Base-by-base conservation (phyloP, 139 green algal species). In the Tetradesmus lagerheimii region DNA sequence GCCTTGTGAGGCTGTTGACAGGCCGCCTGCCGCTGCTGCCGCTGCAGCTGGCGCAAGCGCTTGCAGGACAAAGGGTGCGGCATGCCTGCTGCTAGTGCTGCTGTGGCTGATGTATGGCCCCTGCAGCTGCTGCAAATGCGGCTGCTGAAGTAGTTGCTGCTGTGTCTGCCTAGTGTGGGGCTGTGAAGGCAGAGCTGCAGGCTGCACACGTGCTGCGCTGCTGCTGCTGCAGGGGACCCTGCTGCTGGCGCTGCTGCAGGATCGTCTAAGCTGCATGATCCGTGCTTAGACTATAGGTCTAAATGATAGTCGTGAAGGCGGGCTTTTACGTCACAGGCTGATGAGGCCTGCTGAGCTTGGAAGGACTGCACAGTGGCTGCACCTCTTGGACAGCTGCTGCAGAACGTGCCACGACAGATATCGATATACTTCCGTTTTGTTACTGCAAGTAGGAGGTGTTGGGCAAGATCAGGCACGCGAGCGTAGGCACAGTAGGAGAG, bases 241-340 rank as follows among this genome's bases (percentile, higher is more conserved):
- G 76, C 76, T 45, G 76, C 71, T 79, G 71, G 57, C 5, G 57
- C 23, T 79, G 71, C 71, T 37, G 71, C 71, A 79, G n/a, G 71
- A 23, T 8, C 57, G 57, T 23, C 20, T n/a, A 6, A 71, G 57
- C 23, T 71, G 57, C 57, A 71, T 71, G 57, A 31, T 31, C 57
- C 23, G 50, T 71, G 57, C 23, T 71, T 11, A 31, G 20, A 18
- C 23, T 71, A 71, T 2, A 31, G 1, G 4, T 8, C 25, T 31
- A 6, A 4, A 11, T 31, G 25, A 31, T 23, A 64, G 57, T 8
- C n/a, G 16, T 23, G 8, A 31, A 31, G 1, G 57, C 8, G 1
- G 57, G 2, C 57, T 71, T 71, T 2, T 31, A 71, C 1, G 57
- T 71, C 23, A n/a, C 1, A n/a, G 20, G 8, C 25, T 66, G 53